Base-by-base conservation (phyloP, 2,329 filamentous ascomycete species). In the Cladosporium sp. region DNA sequence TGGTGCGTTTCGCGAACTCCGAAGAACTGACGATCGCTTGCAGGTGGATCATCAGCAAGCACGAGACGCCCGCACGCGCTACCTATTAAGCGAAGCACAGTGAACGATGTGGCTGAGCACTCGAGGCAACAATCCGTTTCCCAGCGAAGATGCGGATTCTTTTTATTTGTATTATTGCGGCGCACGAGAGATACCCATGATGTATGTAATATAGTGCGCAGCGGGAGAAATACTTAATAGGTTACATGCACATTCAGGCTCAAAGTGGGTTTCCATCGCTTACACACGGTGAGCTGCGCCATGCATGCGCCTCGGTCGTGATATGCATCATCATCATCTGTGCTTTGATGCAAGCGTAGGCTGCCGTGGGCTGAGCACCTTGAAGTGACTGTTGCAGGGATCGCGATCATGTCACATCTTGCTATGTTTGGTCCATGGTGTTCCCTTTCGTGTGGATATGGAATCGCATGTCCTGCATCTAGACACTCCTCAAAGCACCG, bases 11-110 rank as follows among this genome's bases (percentile, higher is more conserved):
- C 28, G 55, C 21, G 29, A 37, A 57, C 21, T 37, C 37, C 37
- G 44, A 46, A 46, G 40, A n/a, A 46, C 61, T 63, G 50, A 63
- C 61, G 61, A 56, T 63, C 50, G 50, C 50, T n/a, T 56, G 61
- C 61, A 63, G 61, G 61, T 63, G 61, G 61, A 63, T 63, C 26
- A 63, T 63, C 50, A 46, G 61, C 61, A 63, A 63, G 61, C 50
- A 63, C 50, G 46, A 46, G 14, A 63, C 50, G 31, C 61, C 61
- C 61, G 61, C 61, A 37, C 52, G 31, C 52, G 52, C 52, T n/a
- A 31, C 52, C 33, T 46, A 46, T 50, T 62, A 53, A 23, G 33
- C 55, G 55, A 57, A 21, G 33, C 33, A 35, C 12, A 35, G 26
- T 14, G 28, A 33, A 33, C 52, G 52, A 31, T 31, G 52, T 29